Percentiles rank a stretch among this genome's conserved stretches.
Evolutionary conservation across 1,139 yeast species (phyloP).

Genomic region (Kodamaea sp.): DNA sequence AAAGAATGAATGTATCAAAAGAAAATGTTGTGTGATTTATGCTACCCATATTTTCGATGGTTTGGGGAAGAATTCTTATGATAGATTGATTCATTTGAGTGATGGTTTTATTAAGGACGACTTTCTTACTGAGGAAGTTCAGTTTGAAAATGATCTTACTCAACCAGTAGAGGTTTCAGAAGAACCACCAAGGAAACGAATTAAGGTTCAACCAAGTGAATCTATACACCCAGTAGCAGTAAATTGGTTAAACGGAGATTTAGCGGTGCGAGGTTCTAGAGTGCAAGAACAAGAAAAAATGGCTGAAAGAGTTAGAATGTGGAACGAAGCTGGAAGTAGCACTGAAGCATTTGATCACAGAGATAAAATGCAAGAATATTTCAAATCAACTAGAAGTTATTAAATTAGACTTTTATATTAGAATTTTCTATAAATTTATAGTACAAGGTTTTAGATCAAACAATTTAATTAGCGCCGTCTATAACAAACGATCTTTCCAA

Average conservation of each 20-base stretch:
- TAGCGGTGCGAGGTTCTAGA: conserved; percentile 49
- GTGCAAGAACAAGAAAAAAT: conserved; percentile 47
- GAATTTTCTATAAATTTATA: conserved; percentile 4
- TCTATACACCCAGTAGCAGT: conserved; percentile 70
- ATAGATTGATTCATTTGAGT: conserved; percentile 73
- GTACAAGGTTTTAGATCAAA: background rate
- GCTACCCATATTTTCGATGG: conserved; percentile 99
- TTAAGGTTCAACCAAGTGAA: conserved; percentile 33
- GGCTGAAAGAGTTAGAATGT: conserved; percentile 45
- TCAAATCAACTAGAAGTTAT: conserved; percentile 41
- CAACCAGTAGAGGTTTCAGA: conserved; percentile 17
- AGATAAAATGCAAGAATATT: conserved; percentile 45
- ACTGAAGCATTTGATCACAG: conserved; percentile 3
- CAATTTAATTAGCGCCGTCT: background rate
- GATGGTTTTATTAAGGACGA: conserved; percentile 50
- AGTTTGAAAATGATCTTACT: conserved; percentile 20
- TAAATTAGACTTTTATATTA: conserved; percentile 4
- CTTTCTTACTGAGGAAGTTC: conserved; percentile 24
- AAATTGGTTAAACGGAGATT: conserved; percentile 58
- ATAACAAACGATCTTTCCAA: conserved; percentile 16
- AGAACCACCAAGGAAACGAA: conserved; percentile 18
- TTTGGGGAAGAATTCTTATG: conserved; percentile 77
- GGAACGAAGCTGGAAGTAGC: conserved; percentile 16
- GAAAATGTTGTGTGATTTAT: conserved; percentile 74
- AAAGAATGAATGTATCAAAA: conserved; percentile 58